Evolutionary conservation across 306 rosid genomes (phyloP).

Genomic region (Vigna unguiculata): DNA sequence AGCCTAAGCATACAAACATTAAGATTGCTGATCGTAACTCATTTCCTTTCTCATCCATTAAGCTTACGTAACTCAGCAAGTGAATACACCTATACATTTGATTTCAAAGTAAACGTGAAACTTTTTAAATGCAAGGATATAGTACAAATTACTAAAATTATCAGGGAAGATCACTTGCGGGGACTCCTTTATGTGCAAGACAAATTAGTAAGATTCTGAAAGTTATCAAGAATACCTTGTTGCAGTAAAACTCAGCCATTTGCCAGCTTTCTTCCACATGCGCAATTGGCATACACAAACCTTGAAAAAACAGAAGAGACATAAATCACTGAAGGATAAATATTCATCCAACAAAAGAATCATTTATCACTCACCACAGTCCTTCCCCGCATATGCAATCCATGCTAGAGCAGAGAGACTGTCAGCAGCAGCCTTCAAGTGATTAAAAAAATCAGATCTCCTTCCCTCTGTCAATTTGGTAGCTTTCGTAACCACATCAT

Average conservation of each 20-base stretch:
- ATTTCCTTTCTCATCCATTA: conserved; percentile 39
- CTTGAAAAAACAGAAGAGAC: conserved; percentile 53
- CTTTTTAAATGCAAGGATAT: conserved; percentile 11
- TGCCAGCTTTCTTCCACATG: conserved; percentile 99
- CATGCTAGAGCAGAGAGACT: conserved; percentile 97
- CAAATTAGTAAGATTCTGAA: conserved; percentile 26
- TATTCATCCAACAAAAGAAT: conserved; percentile 36
- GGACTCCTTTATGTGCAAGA: conserved; percentile 1
- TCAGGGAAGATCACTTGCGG: conserved; percentile 33
- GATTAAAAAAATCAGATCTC: conserved; percentile 87
- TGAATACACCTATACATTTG: conserved; percentile 1
- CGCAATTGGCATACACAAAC: conserved; percentile 98
- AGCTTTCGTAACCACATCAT: conserved; percentile 73
- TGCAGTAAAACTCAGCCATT: conserved; percentile 97
- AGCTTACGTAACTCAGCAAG: conserved; percentile 9
- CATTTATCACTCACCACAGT: conserved; percentile 66
- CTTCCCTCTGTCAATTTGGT: conserved; percentile 76
- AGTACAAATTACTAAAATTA: conserved; percentile 14
- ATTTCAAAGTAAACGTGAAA: conserved; percentile 11
- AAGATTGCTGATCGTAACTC: conserved; percentile 28
- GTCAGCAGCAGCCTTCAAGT: conserved; percentile 87
- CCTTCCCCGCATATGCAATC: conserved; percentile 92
- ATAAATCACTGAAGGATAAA: conserved; percentile 39
- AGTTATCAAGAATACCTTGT: conserved; percentile 75
- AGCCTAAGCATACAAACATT: conserved; percentile 17